These are phyloP conservation scores for Hevea brasiliensis DNA, from an alignment of 345 rosid species.

Conservation along the genomic window DNA sequence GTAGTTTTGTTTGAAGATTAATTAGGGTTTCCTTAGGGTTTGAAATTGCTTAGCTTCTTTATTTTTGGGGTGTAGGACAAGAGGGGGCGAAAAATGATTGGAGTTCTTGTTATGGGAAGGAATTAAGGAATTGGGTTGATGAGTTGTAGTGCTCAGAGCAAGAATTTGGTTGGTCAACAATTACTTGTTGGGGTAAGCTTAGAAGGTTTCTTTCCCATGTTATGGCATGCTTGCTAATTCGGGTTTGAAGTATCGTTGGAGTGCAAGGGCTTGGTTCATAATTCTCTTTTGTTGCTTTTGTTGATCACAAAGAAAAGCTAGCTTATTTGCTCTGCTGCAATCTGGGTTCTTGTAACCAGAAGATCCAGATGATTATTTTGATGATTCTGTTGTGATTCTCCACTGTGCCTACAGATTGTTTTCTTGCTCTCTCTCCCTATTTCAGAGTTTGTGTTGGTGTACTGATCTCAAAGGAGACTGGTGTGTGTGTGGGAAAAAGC, in stretches of 20 bases:
- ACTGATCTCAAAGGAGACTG: constrained; percentile 36
- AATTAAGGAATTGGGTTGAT: constrained; percentile 3
- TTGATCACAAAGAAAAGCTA: not conserved
- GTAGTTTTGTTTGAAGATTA: constrained; percentile 35
- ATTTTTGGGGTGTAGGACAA: constrained; percentile 1
- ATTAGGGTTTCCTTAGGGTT: constrained; percentile 29
- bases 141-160: constrained; percentile 10
- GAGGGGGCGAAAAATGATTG: constrained; percentile 20
- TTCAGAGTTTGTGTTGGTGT: constrained; percentile 28
- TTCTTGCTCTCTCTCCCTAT: constrained; percentile 15
- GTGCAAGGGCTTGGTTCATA: not conserved
- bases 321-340: constrained; percentile 14
- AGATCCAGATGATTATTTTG: not conserved
- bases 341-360: not conserved
- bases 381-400: constrained; percentile 4
- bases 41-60: constrained; percentile 32
- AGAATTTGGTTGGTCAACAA: constrained; percentile 1
- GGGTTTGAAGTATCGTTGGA: constrained; percentile 9
- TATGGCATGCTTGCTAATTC: not conserved
- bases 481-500: constrained; percentile 23
- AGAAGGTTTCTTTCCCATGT: constrained; percentile 12
- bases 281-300: not conserved
- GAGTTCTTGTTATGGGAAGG: not conserved
- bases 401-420: constrained; percentile 10
- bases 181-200: constrained; percentile 15